Conservation (phyloP, 73 alveolate genomes). For the Paramecium pentaurelia region DNA sequence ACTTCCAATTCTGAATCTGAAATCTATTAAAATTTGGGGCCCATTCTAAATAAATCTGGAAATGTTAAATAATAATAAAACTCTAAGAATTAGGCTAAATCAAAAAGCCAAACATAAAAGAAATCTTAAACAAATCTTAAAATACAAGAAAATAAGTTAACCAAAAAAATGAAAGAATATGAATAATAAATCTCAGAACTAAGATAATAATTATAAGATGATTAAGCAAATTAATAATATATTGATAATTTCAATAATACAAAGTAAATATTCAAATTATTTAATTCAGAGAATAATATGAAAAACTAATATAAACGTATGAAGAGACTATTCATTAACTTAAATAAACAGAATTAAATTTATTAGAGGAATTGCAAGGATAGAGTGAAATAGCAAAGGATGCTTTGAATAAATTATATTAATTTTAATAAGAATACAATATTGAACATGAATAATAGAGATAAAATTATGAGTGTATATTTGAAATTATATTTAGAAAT, state of each 20-base stretch:
- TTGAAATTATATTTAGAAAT: background rate
- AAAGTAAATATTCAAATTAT: background rate
- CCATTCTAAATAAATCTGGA: background rate
- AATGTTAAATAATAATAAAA: background rate
- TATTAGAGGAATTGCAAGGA: constrained; percentile 10
- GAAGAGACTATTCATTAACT: constrained; percentile 17
- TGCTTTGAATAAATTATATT: constrained; percentile 20
- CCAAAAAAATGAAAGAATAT: constrained; percentile 41
- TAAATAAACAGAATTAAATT: constrained; percentile 4
- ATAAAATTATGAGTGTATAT: constrained; percentile 14
- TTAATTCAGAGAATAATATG: background rate
- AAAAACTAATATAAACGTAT: constrained; percentile 1
- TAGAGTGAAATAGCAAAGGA: background rate
- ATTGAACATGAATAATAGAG: background rate
- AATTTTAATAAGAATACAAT: constrained; percentile 11
- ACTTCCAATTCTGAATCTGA: background rate
- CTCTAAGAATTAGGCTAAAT: background rate
- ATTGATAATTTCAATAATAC: constrained; percentile 1
- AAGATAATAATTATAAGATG: background rate
- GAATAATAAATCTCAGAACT: constrained; percentile 21
- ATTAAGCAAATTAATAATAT: background rate
- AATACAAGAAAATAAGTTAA: background rate
- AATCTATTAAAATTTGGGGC: background rate
- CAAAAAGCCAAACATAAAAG: background rate
- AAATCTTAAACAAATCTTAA: background rate